These are phyloP conservation scores for Carpinus fangiana DNA, from an alignment of 306 rosid species.

Conservation along the genomic window DNA sequence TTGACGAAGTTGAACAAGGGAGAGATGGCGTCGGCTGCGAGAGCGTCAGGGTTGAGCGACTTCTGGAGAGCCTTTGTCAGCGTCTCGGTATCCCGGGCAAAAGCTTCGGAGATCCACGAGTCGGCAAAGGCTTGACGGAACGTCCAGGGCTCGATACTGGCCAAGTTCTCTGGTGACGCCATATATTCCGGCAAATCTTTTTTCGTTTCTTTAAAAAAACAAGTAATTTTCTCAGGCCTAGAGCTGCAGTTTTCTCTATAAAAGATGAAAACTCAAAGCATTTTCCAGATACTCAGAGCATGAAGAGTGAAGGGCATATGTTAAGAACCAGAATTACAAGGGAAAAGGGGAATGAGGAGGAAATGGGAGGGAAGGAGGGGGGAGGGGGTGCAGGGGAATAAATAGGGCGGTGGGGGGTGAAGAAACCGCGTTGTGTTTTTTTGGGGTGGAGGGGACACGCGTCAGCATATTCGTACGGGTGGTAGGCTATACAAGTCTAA, in stretches of 20 bases:
- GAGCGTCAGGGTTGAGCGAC: constrained; percentile 30
- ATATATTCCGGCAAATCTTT: constrained; percentile 15
- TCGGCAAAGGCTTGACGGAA: constrained; percentile 41
- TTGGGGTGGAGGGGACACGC: constrained; percentile 54
- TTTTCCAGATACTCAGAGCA: background rate
- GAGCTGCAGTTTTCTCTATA: background rate
- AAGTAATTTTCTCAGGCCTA: no score
- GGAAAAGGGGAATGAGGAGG: background rate
- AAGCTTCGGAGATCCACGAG: constrained; percentile 55
- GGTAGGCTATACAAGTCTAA: background rate
- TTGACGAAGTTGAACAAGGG: constrained; percentile 18
- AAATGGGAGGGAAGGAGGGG: background rate
- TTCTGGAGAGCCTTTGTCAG: constrained; percentile 63
- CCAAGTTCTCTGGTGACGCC: constrained; percentile 60
- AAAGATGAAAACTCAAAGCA: background rate
- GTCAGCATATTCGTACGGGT: constrained; percentile 48
- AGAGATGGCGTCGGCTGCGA: constrained; percentile 21
- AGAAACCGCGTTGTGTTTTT: constrained; percentile 72
- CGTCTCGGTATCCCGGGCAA: constrained; percentile 52
- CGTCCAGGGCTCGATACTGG: constrained; percentile 52
- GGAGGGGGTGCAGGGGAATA: constrained; percentile 9
- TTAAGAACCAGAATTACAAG: background rate
- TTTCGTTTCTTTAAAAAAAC: no score
- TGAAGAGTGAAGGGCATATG: background rate
- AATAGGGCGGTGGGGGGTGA: constrained; percentile 52